phyloP scores from a whole-genome alignment of 139 green algal genomes.

The Trebouxia sp. region DNA sequence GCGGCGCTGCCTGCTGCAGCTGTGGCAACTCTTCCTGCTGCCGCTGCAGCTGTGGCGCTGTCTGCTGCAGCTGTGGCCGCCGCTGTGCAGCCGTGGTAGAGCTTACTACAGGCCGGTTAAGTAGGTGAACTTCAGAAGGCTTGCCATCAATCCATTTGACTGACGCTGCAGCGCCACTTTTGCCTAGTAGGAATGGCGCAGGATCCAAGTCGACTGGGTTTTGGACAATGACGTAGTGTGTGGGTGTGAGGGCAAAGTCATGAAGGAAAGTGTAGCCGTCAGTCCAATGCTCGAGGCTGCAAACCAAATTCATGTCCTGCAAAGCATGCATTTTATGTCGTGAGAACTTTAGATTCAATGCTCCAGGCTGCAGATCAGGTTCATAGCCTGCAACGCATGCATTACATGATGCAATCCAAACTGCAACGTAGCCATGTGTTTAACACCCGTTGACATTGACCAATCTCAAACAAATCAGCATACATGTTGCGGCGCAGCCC shows the following conservation, averaged over 20 bases:
- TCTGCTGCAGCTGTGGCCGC: neutral
- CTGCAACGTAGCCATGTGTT: too few species aligned
- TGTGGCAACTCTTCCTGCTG: too few species aligned
- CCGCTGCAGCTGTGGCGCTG: too few species aligned
- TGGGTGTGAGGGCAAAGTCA: constrained; percentile 52
- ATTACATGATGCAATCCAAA: too few species aligned
- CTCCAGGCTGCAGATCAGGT: constrained; percentile 5
- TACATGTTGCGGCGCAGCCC: too few species aligned
- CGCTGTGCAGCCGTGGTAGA: neutral
- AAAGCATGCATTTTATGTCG: too few species aligned
- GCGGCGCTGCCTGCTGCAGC: too few species aligned
- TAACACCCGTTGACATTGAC: too few species aligned
- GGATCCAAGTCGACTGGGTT: constrained; percentile 6
- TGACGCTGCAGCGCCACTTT: constrained; percentile 9
- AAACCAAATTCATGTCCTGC: constrained; percentile 26
- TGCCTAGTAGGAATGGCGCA: constrained; percentile 23
- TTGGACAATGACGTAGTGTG: constrained; percentile 45
- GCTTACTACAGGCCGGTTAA: neutral
- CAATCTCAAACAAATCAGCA: too few species aligned
- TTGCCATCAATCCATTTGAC: neutral
- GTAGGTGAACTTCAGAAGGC: neutral
- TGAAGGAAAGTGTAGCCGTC: constrained; percentile 54
- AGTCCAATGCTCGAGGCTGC: neutral
- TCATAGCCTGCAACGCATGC: neutral
- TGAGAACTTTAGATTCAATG: too few species aligned